Evolutionary conservation across 495 filamentous ascomycete species (phyloP), one percentile per base, ranked within the genome.

Genomic region (Recurvomyces mirabilis): DNA sequence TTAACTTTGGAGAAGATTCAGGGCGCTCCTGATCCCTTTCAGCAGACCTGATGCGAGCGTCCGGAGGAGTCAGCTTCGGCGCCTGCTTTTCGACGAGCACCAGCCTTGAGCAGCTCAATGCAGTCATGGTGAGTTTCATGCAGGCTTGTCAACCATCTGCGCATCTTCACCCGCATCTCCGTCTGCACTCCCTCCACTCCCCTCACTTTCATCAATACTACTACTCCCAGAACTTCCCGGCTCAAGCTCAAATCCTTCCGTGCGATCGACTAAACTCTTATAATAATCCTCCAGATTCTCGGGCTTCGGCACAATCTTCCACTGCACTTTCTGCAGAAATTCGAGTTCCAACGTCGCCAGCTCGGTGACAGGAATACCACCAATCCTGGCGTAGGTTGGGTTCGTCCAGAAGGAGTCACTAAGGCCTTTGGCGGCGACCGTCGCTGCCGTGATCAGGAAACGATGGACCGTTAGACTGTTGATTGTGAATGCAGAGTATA

Each of bases 381-480:
- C 91, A 1, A 98, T 88, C 29, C 84, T 74, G 23, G 91, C 87
- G 62, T 98, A 98, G 4, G 86, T 89, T 36, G 81, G 81, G 64
- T 98, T 98, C 46, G 93, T 96, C 84, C 93, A 93, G 61, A 98
- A 98, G 17, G 81, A 84, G 60, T 98, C 91, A 41, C 86, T 94
- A 7, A 98, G 75, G 0, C 91, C 91, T 62, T 98, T 98, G 40
- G 86, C 84, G 11, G 88, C 91, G 15, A 98, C 93, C 0, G 91
- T 94, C 7, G 89, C 91, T 21, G 87, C 85, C 13, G 89, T 83
- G 51, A 98, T 98, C 12, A 98, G 73, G 60, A 96, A 96, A 9
- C 91, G 87, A 65, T 98, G 91, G 15, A 98, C 88, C 0, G 91
- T 98, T 13, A 98, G 72, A 28, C 82, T 91, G 53, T 81, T 91